These are phyloP conservation scores for Rhamnella rubrinervis DNA, from an alignment of 331 rosid genomes.

Conservation along the genomic window DNA sequence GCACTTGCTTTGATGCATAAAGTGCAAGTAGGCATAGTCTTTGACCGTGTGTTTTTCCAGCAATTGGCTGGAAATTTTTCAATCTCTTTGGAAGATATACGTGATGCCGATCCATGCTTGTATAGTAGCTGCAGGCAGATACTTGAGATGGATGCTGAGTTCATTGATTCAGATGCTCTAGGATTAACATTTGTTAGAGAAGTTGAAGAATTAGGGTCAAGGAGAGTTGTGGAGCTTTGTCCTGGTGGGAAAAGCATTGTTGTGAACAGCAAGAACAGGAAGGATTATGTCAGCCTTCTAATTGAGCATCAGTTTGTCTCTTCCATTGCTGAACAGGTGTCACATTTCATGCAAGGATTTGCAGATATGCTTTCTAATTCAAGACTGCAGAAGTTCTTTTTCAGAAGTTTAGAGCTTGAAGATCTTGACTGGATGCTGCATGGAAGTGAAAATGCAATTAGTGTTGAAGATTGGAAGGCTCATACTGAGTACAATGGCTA, in stretches of 20 bases:
- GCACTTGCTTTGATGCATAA: conserved; percentile 92
- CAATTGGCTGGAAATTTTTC: conserved; percentile 69
- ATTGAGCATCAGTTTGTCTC: conserved; percentile 70
- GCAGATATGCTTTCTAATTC: conserved; percentile 66
- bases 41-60: conserved; percentile 81
- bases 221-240: conserved; percentile 68
- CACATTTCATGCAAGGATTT: conserved; percentile 75
- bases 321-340: conserved; percentile 76
- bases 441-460: conserved; percentile 70
- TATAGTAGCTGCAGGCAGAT: conserved; percentile 83
- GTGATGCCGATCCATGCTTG: conserved; percentile 75
- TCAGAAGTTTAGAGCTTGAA: conserved; percentile 68
- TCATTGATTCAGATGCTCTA: conserved; percentile 80
- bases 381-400: conserved; percentile 44
- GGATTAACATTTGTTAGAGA: conserved; percentile 88
- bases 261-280: conserved; percentile 75
- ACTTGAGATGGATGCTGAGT: conserved; percentile 76
- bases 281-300: conserved; percentile 63
- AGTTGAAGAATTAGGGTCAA: conserved; percentile 82
- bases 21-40: conserved; percentile 89
- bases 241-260: conserved; percentile 58
- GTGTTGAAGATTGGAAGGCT: conserved; percentile 85
- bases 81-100: conserved; percentile 67
- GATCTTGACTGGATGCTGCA: conserved; percentile 94
- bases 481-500: conserved; percentile 88